Evolutionary conservation across 495 filamentous ascomycete genomes (phyloP), one percentile per base, ranked within the genome.

Genomic region (Choiromyces venosus): DNA sequence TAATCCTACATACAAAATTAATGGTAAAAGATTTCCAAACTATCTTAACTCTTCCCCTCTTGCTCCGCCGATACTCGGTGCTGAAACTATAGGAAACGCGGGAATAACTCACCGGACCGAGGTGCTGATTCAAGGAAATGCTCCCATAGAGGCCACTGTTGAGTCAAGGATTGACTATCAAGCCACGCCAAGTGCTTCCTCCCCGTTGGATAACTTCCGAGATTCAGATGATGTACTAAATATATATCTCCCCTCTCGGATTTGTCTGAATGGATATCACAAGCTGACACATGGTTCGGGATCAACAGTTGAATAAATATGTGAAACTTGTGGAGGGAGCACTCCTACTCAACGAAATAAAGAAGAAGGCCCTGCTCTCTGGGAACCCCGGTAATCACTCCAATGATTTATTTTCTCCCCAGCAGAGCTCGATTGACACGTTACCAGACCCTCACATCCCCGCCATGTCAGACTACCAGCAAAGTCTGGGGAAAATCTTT

Each of bases 271-370:
- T 12, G 52, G 52, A 61, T 29, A 61, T 61, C n/a, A 61, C 25
- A 9, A n/a, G 3, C 52, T 61, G 8, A 61, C 29, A 12, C n/a
- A 12, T 10, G 8, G n/a, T 61, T 25, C 10, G 9, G 25, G 12
- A 61, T 29, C 9, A 1, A 2, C 2, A 61, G 52, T 16, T 61
- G 3, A 4, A 1, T 16, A 14, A 2, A 29, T 61, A 61, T 14
- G 0, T 29, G 0, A 0, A 2, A 14, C 6, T 29, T 12, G 1
- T 61, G 5, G 10, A 61, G 10, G n/a, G 52, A 16, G 0, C 4
- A 29, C 52, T 61, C 2, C n/a, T 29, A n/a, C 52, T 29, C 25
- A 29, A 61, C 3, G n/a, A 61, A 9, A 61, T 61, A 29, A 29
- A 29, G 8, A 61, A 61, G 52, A 61, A 61, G 0, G 52, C 52